These are phyloP conservation scores for Lasiosphaeria hispida DNA, from an alignment of 495 filamentous ascomycete genomes.

Conservation along the genomic window DNA sequence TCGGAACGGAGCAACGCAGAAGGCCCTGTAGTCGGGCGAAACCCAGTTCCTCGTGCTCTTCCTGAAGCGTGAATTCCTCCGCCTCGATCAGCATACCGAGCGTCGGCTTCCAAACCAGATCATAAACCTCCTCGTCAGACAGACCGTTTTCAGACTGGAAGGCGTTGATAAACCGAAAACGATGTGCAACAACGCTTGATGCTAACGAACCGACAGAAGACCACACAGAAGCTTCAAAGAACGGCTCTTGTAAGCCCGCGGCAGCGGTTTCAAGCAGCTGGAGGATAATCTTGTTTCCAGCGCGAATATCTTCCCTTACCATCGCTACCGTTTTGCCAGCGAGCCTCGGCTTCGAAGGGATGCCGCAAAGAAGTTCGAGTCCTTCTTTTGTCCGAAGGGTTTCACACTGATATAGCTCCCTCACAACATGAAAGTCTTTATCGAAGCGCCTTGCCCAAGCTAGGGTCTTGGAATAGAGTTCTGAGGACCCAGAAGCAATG, in stretches of 20 bases:
- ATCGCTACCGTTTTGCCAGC: neutral
- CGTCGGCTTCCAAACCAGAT: slow-evolving; percentile 24
- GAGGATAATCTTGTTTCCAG: slow-evolving; percentile 19
- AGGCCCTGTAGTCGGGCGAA: neutral
- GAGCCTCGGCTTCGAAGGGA: slow-evolving; percentile 1
- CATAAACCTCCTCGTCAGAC: slow-evolving; percentile 15
- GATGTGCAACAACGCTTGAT: slow-evolving; percentile 10
- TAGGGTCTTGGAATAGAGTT: slow-evolving; percentile 24
- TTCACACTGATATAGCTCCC: neutral
- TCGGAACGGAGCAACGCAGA: neutral
- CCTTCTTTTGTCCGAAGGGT: slow-evolving; percentile 16
- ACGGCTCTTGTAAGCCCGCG: slow-evolving; percentile 1
- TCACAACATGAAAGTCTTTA: slow-evolving; percentile 9
- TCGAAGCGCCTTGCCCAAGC: slow-evolving; percentile 25
- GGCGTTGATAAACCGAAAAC: slow-evolving; percentile 9
- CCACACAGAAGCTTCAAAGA: neutral
- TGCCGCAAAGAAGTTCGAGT: slow-evolving; percentile 19
- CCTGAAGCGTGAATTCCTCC: slow-evolving; percentile 19
- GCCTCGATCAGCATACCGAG: slow-evolving; percentile 19
- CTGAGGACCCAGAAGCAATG: slow-evolving; percentile 21
- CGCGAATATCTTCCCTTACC: slow-evolving; percentile 6
- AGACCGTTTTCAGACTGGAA: slow-evolving; percentile 9
- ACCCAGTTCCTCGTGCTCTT: neutral
- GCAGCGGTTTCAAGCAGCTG: slow-evolving; percentile 15
- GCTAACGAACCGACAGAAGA: neutral